Evolutionary conservation across 208 protist species (phyloP).

Genomic region (Leishmania guyanensis): DNA sequence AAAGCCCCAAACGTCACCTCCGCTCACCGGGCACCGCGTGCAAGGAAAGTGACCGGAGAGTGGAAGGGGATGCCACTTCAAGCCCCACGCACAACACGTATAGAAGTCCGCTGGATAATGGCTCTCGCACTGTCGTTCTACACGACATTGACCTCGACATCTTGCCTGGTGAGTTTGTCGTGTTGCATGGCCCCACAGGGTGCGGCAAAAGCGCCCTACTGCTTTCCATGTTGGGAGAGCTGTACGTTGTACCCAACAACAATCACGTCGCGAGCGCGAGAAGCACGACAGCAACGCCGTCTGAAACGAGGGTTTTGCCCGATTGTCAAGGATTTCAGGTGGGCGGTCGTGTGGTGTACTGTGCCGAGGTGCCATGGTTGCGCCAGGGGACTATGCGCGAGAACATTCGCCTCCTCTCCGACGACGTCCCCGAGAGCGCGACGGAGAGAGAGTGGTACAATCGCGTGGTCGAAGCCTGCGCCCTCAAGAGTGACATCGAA

Average conservation of each 20-base stretch:
- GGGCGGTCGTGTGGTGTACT: slow-evolving; percentile 76
- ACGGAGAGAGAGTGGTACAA: slow-evolving; percentile 66
- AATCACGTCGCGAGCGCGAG: neutral
- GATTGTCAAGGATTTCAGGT: slow-evolving; percentile 43
- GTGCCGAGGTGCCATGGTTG: slow-evolving; percentile 91
- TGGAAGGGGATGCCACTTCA: neutral
- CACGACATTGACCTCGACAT: slow-evolving; percentile 58
- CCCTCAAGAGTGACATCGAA: slow-evolving; percentile 77
- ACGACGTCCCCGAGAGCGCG: slow-evolving; percentile 41
- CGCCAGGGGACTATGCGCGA: slow-evolving; percentile 90
- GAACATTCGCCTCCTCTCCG: slow-evolving; percentile 86
- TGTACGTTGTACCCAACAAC: slow-evolving; percentile 38
- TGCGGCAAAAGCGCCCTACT: slow-evolving; percentile 85
- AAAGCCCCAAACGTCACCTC: neutral
- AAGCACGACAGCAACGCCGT: neutral
- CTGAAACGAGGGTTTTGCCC: neutral
- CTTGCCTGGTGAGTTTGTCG: slow-evolving; percentile 65
- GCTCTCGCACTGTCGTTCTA: slow-evolving; percentile 45
- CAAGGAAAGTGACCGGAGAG: neutral
- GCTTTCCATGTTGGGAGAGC: slow-evolving; percentile 78
- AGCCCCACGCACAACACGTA: slow-evolving; percentile 1
- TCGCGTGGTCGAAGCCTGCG: slow-evolving; percentile 65
- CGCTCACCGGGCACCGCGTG: neutral
- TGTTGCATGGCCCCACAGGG: slow-evolving; percentile 82
- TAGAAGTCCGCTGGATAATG: slow-evolving; percentile 13